These are phyloP conservation scores for Aureobasidium zeae DNA, from an alignment of 2,329 filamentous ascomycete species.

Conservation along the genomic window DNA sequence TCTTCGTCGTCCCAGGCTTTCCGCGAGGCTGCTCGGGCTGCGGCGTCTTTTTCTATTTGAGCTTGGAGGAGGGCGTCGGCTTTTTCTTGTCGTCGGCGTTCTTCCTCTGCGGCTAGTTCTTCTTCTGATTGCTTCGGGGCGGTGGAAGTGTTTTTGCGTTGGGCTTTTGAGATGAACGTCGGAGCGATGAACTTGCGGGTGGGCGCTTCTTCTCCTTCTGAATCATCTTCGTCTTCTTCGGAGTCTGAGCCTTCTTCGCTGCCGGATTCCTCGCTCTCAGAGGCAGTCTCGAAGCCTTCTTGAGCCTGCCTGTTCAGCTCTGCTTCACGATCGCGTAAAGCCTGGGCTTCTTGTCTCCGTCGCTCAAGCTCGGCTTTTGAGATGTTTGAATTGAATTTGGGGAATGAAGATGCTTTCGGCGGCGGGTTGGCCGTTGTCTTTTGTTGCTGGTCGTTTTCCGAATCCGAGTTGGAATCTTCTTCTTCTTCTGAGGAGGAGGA, in stretches of 20 bases:
- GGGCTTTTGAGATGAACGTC: constrained; percentile 56
- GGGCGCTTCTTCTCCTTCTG: constrained; percentile 45
- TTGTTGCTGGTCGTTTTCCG: constrained; percentile 38
- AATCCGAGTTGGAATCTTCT: constrained; percentile 35
- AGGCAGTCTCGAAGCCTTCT: constrained; percentile 53
- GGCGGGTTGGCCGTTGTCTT: constrained; percentile 31
- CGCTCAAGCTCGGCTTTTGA: constrained; percentile 34
- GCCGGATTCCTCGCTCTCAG: constrained; percentile 31
- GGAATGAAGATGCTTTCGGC: constrained; percentile 39
- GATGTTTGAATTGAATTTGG: constrained; percentile 34
- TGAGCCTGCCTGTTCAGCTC: constrained; percentile 37
- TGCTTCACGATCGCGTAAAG: constrained; percentile 23
- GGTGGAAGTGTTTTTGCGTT: constrained; percentile 41
- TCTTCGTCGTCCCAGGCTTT: constrained; percentile 76
- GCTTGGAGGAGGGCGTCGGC: constrained; percentile 77
- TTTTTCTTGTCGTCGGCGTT: constrained; percentile 56
- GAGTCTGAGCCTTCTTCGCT: constrained; percentile 25
- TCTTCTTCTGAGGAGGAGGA: constrained; percentile 29
- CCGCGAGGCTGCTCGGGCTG: constrained; percentile 63
- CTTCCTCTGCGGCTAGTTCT: constrained; percentile 38
- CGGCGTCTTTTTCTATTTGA: constrained; percentile 73
- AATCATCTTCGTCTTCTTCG: constrained; percentile 29
- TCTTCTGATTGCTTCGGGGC: constrained; percentile 23
- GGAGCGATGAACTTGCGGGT: constrained; percentile 52
- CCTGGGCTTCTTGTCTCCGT: constrained; percentile 20